Base-by-base conservation (phyloP, 176 grass and related monocot genomes). In the Carex littledalei region DNA sequence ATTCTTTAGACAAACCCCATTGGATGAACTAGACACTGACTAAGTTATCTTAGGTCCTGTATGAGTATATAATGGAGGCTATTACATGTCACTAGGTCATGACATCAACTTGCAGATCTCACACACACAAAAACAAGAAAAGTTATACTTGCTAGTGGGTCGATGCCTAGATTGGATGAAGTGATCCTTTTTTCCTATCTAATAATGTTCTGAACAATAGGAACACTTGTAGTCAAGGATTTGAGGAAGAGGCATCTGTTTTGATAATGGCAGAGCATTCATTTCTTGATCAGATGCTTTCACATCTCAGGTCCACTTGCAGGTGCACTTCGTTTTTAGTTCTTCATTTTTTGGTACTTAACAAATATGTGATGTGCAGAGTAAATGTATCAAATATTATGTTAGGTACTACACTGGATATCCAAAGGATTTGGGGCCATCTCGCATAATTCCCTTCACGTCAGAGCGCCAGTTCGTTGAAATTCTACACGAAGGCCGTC, bases 341-440 rank as follows among this genome's bases (percentile, higher is more conserved):
- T 47, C 6, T 5, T 81, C 86, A 32, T 58, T 17, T 34, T 84
- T 63, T 14, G 21, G 80, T 52, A 55, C 22, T 31, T 57, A 3
- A 78, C 55, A n/a, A 54, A 12, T n/a, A 11, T 16, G 52, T 5
- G 65, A 26, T 12, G 50, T 86, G 75, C 68, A 63, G 12, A 88
- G 65, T 66, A 69, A 24, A 84, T 49, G n/a, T 63, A 83, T 11
- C 6, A 41, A 49, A 78, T 62, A 22, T 53, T 63, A 21, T 81
- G 31, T 67, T 84, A 97, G 94, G 89, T 94, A 97, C 83, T 94
- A 94, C 89, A 93, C 92, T 84, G 94, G 94, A 90, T 94, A 93
- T 80, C 94, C 94, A 56, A 97, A 94, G 86, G 87, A 94, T 89
- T 83, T 92, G 84, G 92, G 94, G 68, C 87, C 89, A 26, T 97